Evolutionary conservation across 306 rosid genomes (phyloP), one percentile per base, ranked within the genome.

Genomic region (Rosa chinensis): DNA sequence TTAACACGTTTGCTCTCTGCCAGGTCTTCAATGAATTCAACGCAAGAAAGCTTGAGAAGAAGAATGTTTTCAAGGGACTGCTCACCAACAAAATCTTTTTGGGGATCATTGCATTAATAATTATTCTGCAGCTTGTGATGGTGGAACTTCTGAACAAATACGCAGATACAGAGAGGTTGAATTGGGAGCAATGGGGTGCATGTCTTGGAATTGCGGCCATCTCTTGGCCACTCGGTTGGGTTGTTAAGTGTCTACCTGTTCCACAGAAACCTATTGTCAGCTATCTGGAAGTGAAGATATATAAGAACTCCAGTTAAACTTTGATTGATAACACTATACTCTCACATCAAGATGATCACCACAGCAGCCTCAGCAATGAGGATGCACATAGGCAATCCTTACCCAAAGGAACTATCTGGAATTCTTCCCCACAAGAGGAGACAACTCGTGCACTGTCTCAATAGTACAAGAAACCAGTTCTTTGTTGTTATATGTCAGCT

Each of bases 21-120:
- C 89, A 86, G 37, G 73, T 86, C 5, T 86, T 86, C 83, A 83
- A 86, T 47, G 87, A 83, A 53, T 77, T 86, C 81, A 83, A 86
- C 35, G 89, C 80, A 14, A 83, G 89, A 73, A 77, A 83, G 50
- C 82, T 86, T 0, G 85, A 80, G 76, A 80, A 86, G 85, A 77
- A 58, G 81, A 86, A 83, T 9, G 80, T 86, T 4, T 86, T 81
- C 74, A 73, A 83, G 56, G 89, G 87, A 16, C 66, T 86, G 37
- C 81, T 55, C 47, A 78, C 64, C 77, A 86, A 83, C 81, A 83
- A 70, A 16, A 13, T 86, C 74, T 86, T 86, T 49, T 1, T 83
- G 67, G 85, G 74, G 17, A 86, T 83, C 62, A 35, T 83, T 8
- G 82, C 39, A 21, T 28, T 74, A 2, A 83, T 84, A 4, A 32